phyloP scores from a whole-genome alignment of 2,329 filamentous ascomycete species.

The Colletotrichum sp. region DNA sequence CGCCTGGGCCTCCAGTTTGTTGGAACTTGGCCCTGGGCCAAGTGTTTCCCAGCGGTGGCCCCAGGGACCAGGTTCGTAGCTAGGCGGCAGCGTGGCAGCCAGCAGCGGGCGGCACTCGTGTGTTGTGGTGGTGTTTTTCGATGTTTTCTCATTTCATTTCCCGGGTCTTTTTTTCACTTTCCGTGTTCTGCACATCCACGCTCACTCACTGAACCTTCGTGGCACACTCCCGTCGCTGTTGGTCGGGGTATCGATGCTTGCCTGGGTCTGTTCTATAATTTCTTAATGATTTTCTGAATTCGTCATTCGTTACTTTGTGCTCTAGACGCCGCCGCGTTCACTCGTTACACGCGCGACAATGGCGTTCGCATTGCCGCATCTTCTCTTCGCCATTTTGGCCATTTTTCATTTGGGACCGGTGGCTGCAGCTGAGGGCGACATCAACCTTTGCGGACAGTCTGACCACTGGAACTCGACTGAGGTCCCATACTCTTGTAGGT shows the following conservation, averaged over 20 bases:
- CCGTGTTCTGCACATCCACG: not conserved
- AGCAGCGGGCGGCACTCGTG: not conserved
- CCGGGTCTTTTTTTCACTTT: not conserved
- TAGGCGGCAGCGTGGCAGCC: not conserved
- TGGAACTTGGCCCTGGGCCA: not conserved
- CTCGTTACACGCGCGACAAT: not conserved
- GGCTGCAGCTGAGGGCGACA: not conserved
- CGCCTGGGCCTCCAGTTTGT: not conserved
- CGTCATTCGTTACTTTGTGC: not conserved
- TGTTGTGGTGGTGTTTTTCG: not conserved
- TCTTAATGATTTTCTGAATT: not conserved
- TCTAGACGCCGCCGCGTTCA: not conserved
- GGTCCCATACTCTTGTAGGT: constrained; percentile 17
- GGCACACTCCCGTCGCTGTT: not conserved
- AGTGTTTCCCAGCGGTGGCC: not conserved
- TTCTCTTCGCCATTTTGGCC: not conserved
- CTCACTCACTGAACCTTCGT: not conserved
- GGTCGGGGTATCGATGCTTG: not conserved
- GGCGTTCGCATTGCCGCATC: not conserved
- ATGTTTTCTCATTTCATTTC: not conserved
- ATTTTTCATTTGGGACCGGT: not conserved
- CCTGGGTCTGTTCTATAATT: not conserved
- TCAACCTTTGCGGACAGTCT: constrained; percentile 16
- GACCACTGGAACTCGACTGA: constrained; percentile 20
- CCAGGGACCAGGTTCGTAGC: not conserved